Base-by-base conservation (phyloP, 1,284 basidiomycete genomes). In the Pyrrhoderma lamaoense region DNA sequence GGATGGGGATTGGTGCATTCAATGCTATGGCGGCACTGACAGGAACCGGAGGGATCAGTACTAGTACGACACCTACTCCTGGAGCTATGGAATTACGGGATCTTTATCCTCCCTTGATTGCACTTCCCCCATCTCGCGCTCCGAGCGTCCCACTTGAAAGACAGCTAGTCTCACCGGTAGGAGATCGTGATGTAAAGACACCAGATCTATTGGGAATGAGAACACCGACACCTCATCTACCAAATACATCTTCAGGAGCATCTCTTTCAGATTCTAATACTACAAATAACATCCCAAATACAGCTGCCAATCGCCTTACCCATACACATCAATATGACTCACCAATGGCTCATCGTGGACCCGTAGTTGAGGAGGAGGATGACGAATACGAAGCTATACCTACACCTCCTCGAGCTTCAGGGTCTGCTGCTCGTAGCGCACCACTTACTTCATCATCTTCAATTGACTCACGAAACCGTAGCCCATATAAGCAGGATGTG, bases 281-380 rank as follows among this genome's bases (percentile, higher is more conserved):
- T 22, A 16, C 14, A 19, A 47, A 47, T 21, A 2, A 21, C 13
- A n/a, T 40, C 38, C 38, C n/a, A 14, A 16, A 5, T 8, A 16
- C 3, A 37, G 23, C 13, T n/a, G 27, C 3, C 19, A 13, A n/a
- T 19, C 42, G 31, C 27, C 34, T 16, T 27, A 19, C 14, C 8
- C 51, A 58, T 59, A 69, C 60, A 50, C 67, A 67, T 55, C 64
- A 64, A 44, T 66, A 65, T 38, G 64, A 67, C 54, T 62, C 62
- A 42, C 67, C 69, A 18, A 66, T 72, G 34, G 75, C 80, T 45
- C 71, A 82, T 48, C 72, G 85, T 59, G 82, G 84, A 60, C 74
- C 84, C 16, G 70, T 89, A 1, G 74, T 89, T 39, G 84, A 85
- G 62, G 81, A 85, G 46, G 82, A 83, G 35, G 78, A 82, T 47